Evolutionary conservation across 73 alveolate species (phyloP).

Genomic region (Stentor roeselii): DNA sequence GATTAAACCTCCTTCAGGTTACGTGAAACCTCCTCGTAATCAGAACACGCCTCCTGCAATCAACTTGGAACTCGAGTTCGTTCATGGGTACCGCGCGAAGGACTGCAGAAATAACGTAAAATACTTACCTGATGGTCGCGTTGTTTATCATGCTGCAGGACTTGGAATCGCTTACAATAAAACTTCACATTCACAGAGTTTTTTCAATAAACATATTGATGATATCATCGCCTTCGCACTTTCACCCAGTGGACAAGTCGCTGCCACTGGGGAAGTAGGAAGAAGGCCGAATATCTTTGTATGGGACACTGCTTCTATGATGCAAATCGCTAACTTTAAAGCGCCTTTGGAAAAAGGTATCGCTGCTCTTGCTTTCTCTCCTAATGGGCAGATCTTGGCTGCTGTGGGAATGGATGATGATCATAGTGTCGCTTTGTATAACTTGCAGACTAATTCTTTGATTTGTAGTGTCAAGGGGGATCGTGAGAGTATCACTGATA

Average conservation of each 20-base stretch:
- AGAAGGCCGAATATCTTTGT: conserved; percentile 70
- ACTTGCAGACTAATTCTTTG: conserved; percentile 43
- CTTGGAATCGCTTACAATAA: conserved; percentile 80
- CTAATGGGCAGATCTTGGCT: conserved; percentile 68
- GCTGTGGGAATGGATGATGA: conserved; percentile 81
- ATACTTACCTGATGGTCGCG: conserved; percentile 67
- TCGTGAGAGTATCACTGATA: conserved; percentile 72
- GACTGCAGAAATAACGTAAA: conserved; percentile 90
- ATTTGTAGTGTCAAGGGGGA: conserved; percentile 69
- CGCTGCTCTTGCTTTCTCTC: conserved; percentile 70
- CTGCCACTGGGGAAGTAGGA: conserved; percentile 94
- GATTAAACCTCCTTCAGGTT: conserved; percentile 57
- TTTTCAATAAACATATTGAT: conserved; percentile 77
- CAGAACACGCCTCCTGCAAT: conserved; percentile 78
- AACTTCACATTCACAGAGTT: conserved; percentile 54
- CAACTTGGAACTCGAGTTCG: conserved; percentile 75
- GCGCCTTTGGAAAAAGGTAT: conserved; percentile 76
- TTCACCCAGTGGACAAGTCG: conserved; percentile 62
- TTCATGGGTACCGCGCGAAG: conserved; percentile 96
- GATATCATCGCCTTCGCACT: conserved; percentile 87
- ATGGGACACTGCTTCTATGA: conserved; percentile 87
- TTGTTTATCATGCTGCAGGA: conserved; percentile 93
- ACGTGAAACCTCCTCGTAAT: conserved; percentile 67
- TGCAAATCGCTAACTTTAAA: conserved; percentile 49
- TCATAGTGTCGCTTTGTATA: conserved; percentile 75